Percentiles rank a stretch among this genome's conserved stretches.
Conservation (phyloP, 2,329 filamentous ascomycete species). For the Dactylonectria macrodidyma region DNA sequence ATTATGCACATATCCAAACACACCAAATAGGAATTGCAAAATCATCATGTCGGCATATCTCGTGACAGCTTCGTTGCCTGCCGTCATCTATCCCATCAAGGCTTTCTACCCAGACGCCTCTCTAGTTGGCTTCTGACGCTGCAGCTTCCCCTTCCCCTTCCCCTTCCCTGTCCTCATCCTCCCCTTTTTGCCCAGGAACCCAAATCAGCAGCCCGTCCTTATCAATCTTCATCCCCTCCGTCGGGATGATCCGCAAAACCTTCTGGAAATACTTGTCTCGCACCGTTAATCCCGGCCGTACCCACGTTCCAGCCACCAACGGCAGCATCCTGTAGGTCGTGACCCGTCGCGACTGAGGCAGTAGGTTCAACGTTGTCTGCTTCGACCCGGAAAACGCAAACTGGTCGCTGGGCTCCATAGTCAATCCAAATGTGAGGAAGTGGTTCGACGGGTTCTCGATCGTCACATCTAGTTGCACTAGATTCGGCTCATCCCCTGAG, state of each 20-base stretch:
- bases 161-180: slow-evolving; percentile 23
- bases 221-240: slow-evolving; percentile 77
- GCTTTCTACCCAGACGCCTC: not conserved
- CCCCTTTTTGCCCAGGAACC: slow-evolving; percentile 61
- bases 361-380: slow-evolving; percentile 81
- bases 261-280: slow-evolving; percentile 96
- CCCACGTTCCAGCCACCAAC: slow-evolving; percentile 75
- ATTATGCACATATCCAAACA: not conserved
- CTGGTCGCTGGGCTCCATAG: slow-evolving; percentile 91
- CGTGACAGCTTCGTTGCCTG: slow-evolving; percentile 20
- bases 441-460: slow-evolving; percentile 96
- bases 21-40: not conserved
- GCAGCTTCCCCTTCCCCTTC: slow-evolving; percentile 25
- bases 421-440: slow-evolving; percentile 92
- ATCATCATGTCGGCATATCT: slow-evolving; percentile 6
- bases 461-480: slow-evolving; percentile 69
- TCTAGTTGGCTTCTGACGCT: slow-evolving; percentile 13
- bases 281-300: slow-evolving; percentile 81
- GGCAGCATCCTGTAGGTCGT: slow-evolving; percentile 84
- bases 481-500: slow-evolving; percentile 47
- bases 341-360: slow-evolving; percentile 83
- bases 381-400: slow-evolving; percentile 96
- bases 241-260: slow-evolving; percentile 84
- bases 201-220: slow-evolving; percentile 76
- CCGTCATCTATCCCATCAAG: slow-evolving; percentile 7